phyloP scores from a whole-genome alignment of 306 rosid genomes.

The Vigna nakashimae region DNA sequence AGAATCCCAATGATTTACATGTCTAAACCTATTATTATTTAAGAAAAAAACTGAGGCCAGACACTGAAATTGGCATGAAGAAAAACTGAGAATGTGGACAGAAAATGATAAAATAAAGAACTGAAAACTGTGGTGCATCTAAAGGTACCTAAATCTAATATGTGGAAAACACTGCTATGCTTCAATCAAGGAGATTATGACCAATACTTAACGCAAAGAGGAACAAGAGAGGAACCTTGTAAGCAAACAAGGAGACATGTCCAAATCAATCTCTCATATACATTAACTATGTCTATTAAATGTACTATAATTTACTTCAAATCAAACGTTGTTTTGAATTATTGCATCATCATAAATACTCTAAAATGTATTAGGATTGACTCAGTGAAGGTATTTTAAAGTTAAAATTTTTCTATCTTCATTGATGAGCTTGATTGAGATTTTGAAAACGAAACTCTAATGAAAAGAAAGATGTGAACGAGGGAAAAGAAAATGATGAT shows the following conservation, averaged over 20 bases:
- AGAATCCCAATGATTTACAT: background rate
- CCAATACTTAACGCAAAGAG: background rate
- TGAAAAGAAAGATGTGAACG: background rate
- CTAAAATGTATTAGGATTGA: background rate
- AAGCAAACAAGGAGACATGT: background rate
- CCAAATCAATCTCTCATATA: background rate
- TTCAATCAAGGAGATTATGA: conserved; percentile 30
- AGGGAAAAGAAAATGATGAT: background rate
- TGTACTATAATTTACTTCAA: background rate
- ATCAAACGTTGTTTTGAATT: background rate
- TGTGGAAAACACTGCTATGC: background rate
- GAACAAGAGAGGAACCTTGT: background rate
- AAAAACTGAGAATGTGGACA: background rate
- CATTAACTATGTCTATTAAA: background rate
- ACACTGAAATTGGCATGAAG: background rate
- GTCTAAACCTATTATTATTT: background rate
- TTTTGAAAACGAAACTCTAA: background rate
- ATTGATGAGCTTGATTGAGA: conserved; percentile 4
- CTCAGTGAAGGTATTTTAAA: no score
- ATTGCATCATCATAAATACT: background rate
- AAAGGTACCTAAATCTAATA: background rate
- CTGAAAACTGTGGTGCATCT: background rate
- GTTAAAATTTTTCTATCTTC: background rate
- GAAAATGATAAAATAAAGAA: background rate
- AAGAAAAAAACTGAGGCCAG: background rate